Percentiles rank a stretch among this genome's conserved stretches.
phyloP scores from a whole-genome alignment of 108 stramenopile species.

The Aureococcus anophagefferens region DNA sequence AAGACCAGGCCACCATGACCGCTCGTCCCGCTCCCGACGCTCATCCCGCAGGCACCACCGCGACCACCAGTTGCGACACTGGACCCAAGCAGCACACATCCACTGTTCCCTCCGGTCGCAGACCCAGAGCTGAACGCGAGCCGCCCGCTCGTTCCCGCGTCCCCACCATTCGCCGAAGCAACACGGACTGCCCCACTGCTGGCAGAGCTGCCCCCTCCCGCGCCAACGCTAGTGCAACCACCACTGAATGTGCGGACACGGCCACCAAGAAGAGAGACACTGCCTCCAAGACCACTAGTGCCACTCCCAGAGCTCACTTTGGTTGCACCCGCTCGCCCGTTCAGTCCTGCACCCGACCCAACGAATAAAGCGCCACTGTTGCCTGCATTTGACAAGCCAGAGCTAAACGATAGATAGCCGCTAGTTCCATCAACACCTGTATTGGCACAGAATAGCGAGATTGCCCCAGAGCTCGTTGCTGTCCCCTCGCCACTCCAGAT shows the following conservation, averaged over 20 bases:
- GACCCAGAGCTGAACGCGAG: conserved; percentile 5
- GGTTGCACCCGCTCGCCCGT: not conserved
- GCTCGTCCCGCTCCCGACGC: not conserved
- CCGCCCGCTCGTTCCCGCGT: not conserved
- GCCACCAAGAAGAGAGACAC: not conserved
- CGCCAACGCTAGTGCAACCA: not conserved
- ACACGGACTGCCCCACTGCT: conserved; percentile 5
- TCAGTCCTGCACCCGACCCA: not conserved
- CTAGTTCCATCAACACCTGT: not conserved
- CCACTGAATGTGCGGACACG: not conserved
- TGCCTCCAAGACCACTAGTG: not conserved
- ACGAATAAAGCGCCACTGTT: not conserved
- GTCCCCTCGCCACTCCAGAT: not conserved
- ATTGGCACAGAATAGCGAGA: not conserved
- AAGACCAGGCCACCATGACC: not conserved
- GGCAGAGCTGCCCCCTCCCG: not conserved
- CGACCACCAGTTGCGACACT: not conserved
- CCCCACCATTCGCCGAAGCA: not conserved
- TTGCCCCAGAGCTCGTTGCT: not conserved
- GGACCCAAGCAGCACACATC: not conserved
- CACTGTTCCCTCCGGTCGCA: not conserved
- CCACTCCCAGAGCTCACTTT: not conserved
- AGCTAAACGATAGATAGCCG: not conserved
- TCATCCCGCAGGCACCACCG: not conserved
- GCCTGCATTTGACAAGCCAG: not conserved